Evolutionary conservation across 768 basidiomycete species (phyloP).

Genomic region (Gloeostereum incarnatum): DNA sequence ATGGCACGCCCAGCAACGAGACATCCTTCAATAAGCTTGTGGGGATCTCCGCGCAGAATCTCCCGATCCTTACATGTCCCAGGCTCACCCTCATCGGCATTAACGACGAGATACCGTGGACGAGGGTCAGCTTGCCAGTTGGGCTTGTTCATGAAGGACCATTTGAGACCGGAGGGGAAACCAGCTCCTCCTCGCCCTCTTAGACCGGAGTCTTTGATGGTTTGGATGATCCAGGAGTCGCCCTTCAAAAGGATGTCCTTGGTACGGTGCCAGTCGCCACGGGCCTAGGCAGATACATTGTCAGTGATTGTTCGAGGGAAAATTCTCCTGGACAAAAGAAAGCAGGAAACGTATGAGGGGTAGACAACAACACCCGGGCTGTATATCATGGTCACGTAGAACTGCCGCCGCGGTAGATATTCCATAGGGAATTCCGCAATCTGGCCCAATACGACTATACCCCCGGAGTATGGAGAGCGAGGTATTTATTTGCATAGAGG

Average conservation of each 20-base stretch:
- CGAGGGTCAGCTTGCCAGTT: constrained; percentile 92
- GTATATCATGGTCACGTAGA: no score
- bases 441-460: no score
- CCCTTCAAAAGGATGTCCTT: constrained; percentile 95
- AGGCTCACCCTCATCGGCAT: constrained; percentile 97
- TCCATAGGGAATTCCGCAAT: no score
- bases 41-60: constrained; percentile 95
- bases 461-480: no score
- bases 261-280: constrained; percentile 97
- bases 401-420: no score
- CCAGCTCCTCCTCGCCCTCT: constrained; percentile 96
- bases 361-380: no score
- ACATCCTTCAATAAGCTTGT: constrained; percentile 97
- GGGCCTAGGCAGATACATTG: constrained; percentile 41
- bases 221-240: constrained; percentile 95
- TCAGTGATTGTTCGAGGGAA: background rate
- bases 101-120: constrained; percentile 94
- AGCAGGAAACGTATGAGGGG: background rate
- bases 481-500: no score
- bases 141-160: constrained; percentile 99
- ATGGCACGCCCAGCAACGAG: constrained; percentile 93
- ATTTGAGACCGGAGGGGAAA: constrained; percentile 94
- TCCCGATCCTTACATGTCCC: constrained; percentile 99
- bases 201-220: constrained; percentile 92
- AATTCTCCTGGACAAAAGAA: background rate